These are phyloP conservation scores for Agaricus blazei DNA, from an alignment of 768 basidiomycete genomes.

Conservation along the genomic window DNA sequence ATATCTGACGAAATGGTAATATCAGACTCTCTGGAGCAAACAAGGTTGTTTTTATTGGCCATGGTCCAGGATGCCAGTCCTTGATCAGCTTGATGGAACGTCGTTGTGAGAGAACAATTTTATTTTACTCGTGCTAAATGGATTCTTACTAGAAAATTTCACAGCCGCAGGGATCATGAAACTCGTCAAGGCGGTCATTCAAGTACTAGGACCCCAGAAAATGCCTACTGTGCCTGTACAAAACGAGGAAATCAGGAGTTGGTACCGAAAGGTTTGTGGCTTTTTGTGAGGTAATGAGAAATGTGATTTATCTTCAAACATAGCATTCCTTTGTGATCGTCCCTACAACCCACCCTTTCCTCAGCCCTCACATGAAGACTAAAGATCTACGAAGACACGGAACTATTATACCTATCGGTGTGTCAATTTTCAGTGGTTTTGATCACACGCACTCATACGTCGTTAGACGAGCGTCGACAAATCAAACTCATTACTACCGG, in stretches of 20 bases:
- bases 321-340: constrained; percentile 73
- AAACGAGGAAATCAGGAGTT: constrained; percentile 50
- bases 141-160: constrained; percentile 4
- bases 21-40: constrained; percentile 66
- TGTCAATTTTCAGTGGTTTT: constrained; percentile 11
- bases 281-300: background rate
- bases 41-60: constrained; percentile 78
- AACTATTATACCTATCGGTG: constrained; percentile 58
- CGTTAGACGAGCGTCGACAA: constrained; percentile 64
- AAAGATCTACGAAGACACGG: constrained; percentile 61
- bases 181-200: constrained; percentile 66
- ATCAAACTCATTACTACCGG: constrained; percentile 68
- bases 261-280: constrained; percentile 65
- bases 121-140: background rate
- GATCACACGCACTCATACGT: background rate
- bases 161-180: constrained; percentile 49
- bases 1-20: constrained; percentile 3
- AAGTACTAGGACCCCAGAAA: constrained; percentile 66
- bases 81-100: constrained; percentile 69
- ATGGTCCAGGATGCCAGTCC: constrained; percentile 77
- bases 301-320: background rate
- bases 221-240: constrained; percentile 52
- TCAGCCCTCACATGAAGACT: constrained; percentile 32
- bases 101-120: constrained; percentile 48
- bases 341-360: constrained; percentile 55